phyloP scores from a whole-genome alignment of 1,139 yeast genomes.

The Hemisphaericaspora lyxosophila region DNA sequence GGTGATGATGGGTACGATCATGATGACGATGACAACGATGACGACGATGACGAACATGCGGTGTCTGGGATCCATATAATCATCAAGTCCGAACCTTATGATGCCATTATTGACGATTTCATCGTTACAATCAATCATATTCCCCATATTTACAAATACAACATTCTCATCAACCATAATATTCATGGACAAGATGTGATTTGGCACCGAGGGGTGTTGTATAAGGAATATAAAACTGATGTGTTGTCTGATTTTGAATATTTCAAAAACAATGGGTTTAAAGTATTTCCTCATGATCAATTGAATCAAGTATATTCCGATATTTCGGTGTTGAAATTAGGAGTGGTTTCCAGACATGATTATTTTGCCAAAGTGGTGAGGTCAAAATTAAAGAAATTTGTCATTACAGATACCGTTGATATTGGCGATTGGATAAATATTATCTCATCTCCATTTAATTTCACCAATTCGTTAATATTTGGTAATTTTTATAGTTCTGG shows the following conservation, averaged over 20 bases:
- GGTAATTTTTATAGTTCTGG: slow-evolving; percentile 49
- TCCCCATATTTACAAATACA: slow-evolving; percentile 15
- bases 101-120: slow-evolving; percentile 16
- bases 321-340: slow-evolving; percentile 7
- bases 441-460: slow-evolving; percentile 54
- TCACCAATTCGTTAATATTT: slow-evolving; percentile 59
- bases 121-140: slow-evolving; percentile 21
- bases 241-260: slow-evolving; percentile 6
- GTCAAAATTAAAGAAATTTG: slow-evolving; percentile 10
- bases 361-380: slow-evolving; percentile 4
- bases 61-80: slow-evolving; percentile 29
- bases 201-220: slow-evolving; percentile 22
- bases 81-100: slow-evolving; percentile 13
- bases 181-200: slow-evolving; percentile 17
- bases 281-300: slow-evolving; percentile 28
- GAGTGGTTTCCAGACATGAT: slow-evolving; percentile 5
- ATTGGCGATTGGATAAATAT: slow-evolving; percentile 22
- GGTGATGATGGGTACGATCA: too few relatives aligned
- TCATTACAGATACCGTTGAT: slow-evolving; percentile 1
- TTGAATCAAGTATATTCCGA: slow-evolving; percentile 3
- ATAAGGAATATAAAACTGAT: slow-evolving; percentile 2
- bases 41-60: slow-evolving; percentile 19
- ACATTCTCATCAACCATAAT: slow-evolving; percentile 19
- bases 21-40: too few relatives aligned
- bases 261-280: slow-evolving; percentile 28